Evolutionary conservation across 331 rosid genomes (phyloP).

Genomic region (Malus hybrid): DNA sequence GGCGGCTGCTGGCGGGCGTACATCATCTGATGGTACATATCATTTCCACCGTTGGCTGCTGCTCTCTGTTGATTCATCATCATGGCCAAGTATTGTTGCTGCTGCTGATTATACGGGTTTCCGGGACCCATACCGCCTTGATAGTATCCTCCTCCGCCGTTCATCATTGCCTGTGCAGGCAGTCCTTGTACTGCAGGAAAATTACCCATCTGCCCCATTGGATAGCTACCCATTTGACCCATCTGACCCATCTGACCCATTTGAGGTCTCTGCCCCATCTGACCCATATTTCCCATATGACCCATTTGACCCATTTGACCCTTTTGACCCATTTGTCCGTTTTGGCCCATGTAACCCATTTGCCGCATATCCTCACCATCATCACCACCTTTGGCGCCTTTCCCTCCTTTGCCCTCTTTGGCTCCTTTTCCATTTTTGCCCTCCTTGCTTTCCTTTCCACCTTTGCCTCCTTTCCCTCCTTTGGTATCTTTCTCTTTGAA

Average conservation of each 20-base stretch:
- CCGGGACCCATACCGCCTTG: slow-evolving; percentile 41
- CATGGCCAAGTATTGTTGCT: slow-evolving; percentile 71
- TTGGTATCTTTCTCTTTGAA: slow-evolving; percentile 34
- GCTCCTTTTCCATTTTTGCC: background rate
- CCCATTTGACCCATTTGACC: slow-evolving; percentile 11
- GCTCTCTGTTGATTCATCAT: slow-evolving; percentile 56
- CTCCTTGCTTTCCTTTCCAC: slow-evolving; percentile 18
- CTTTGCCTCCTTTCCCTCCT: slow-evolving; percentile 34
- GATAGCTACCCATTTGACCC: slow-evolving; percentile 35
- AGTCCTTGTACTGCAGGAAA: slow-evolving; percentile 74
- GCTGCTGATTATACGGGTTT: slow-evolving; percentile 23
- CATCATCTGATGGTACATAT: slow-evolving; percentile 78
- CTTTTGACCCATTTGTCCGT: slow-evolving; percentile 10
- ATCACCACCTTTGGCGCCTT: slow-evolving; percentile 11
- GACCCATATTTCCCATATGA: background rate
- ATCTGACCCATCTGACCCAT: slow-evolving; percentile 17
- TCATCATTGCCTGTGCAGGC: slow-evolving; percentile 58
- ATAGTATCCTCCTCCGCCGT: slow-evolving; percentile 50
- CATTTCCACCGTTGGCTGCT: slow-evolving; percentile 35
- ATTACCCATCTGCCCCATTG: slow-evolving; percentile 39
- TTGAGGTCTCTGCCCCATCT: slow-evolving; percentile 2
- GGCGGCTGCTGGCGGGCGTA: slow-evolving; percentile 41
- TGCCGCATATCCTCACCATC: slow-evolving; percentile 1
- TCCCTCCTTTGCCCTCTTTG: background rate
- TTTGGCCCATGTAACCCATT: slow-evolving; percentile 1